Percentiles rank a stretch among this genome's conserved stretches.
phyloP scores from a whole-genome alignment of 495 filamentous ascomycete species.

The Aspergillus carlsbadensis region DNA sequence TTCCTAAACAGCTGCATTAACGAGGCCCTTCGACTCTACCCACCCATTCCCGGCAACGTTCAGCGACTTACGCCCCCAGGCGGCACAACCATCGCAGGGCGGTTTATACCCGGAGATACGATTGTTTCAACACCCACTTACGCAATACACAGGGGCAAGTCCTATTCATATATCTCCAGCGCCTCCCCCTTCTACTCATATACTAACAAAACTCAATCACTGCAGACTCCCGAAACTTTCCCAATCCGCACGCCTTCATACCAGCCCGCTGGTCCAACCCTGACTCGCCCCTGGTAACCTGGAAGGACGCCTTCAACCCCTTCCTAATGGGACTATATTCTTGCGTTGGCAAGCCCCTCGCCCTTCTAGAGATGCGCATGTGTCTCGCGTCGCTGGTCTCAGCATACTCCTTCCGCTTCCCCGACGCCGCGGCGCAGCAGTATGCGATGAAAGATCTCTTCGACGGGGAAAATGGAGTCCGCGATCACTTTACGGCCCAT shows the following conservation, averaged over 20 bases:
- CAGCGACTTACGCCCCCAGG: constrained; percentile 24
- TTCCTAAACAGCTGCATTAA: constrained; percentile 35
- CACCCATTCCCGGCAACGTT: constrained; percentile 21
- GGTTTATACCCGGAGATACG: constrained; percentile 24
- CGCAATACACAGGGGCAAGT: constrained; percentile 18
- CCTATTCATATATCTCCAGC: neutral
- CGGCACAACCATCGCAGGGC: constrained; percentile 23
- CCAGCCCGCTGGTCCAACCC: constrained; percentile 8
- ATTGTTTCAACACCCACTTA: constrained; percentile 20
- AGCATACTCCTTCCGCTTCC: neutral
- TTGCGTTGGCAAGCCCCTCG: constrained; percentile 6
- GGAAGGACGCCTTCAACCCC: constrained; percentile 6
- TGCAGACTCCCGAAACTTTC: constrained; percentile 4
- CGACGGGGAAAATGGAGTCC: too few relatives aligned
- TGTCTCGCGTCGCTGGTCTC: neutral
- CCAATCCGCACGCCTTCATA: constrained; percentile 2
- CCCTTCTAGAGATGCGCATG: constrained; percentile 4
- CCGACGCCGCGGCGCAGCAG: neutral
- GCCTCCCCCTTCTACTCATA: neutral
- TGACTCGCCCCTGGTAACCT: neutral
- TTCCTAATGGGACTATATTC: constrained; percentile 1
- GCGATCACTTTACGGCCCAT: too few relatives aligned
- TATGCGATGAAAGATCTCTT: too few relatives aligned
- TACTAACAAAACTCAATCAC: neutral
- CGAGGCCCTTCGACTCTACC: constrained; percentile 37